Percentiles rank a stretch among this genome's conserved stretches.
phyloP scores from a whole-genome alignment of 2,329 filamentous ascomycete genomes.

The Aureobasidium sp. region DNA sequence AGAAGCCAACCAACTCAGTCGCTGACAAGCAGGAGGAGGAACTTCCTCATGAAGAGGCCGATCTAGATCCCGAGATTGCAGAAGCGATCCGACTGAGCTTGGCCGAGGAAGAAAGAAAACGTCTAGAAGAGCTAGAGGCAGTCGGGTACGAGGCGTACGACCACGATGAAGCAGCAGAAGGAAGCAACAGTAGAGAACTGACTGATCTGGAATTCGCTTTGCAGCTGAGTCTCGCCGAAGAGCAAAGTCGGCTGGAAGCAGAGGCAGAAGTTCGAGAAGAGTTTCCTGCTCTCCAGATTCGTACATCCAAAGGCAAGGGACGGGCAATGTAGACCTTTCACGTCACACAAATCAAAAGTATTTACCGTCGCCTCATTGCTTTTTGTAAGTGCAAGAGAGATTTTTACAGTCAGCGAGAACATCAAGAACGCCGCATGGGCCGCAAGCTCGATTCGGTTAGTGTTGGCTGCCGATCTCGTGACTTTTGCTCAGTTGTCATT shows the following conservation, averaged over 20 bases:
- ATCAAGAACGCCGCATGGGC: no score
- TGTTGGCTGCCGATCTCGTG: no score
- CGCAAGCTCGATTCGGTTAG: no score
- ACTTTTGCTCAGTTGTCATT: no score
- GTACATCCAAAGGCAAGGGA: background rate
- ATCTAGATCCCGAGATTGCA: slow-evolving; percentile 52
- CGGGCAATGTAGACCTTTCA: background rate
- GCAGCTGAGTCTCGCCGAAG: slow-evolving; percentile 55
- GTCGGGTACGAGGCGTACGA: slow-evolving; percentile 17
- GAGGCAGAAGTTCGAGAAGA: slow-evolving; percentile 18
- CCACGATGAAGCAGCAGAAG: slow-evolving; percentile 27
- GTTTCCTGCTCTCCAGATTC: slow-evolving; percentile 27
- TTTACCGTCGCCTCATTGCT: no score
- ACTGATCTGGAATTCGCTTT: slow-evolving; percentile 56
- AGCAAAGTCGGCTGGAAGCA: slow-evolving; percentile 37
- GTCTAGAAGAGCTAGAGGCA: slow-evolving; percentile 5
- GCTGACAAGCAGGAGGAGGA: slow-evolving; percentile 31
- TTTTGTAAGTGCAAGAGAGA: no score
- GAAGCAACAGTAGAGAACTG: slow-evolving; percentile 39
- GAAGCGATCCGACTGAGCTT: slow-evolving; percentile 54
- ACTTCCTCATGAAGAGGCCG: slow-evolving; percentile 32
- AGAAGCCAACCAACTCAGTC: slow-evolving; percentile 39
- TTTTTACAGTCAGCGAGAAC: no score
- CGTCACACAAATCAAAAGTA: no score
- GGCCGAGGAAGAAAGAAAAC: slow-evolving; percentile 16